A percentile compares a stretch with the other conserved stretches of the same genome.
Evolutionary conservation across 1,284 basidiomycete species (phyloP).

Genomic region (Sporisorium reilianum): DNA sequence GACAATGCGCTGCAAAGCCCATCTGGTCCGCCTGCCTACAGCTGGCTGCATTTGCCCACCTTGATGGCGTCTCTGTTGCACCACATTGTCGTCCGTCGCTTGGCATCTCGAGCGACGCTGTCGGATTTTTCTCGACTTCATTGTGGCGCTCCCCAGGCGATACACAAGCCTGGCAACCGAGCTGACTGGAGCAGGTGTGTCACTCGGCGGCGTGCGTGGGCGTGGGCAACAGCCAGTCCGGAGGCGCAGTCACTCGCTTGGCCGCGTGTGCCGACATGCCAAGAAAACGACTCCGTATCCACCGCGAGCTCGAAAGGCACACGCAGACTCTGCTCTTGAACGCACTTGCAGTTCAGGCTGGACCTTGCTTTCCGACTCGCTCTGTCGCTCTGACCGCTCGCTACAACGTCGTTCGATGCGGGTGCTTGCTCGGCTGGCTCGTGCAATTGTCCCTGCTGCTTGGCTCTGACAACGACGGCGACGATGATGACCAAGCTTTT

Average conservation of each 20-base stretch:
- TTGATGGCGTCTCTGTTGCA: neutral
- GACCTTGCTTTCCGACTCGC: neutral
- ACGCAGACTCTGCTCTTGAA: neutral
- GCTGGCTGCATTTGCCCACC: neutral
- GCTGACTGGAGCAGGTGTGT: no score
- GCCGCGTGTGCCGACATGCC: no score
- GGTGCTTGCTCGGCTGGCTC: neutral
- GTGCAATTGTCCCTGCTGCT: neutral
- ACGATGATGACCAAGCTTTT: constrained; percentile 4
- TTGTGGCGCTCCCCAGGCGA: neutral
- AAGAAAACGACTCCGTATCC: no score
- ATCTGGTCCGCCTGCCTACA: neutral
- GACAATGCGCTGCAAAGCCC: neutral
- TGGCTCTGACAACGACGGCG: neutral
- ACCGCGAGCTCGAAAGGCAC: no score
- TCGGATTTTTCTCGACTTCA: neutral
- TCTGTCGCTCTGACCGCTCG: neutral
- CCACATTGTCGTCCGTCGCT: neutral
- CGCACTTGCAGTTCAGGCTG: no score
- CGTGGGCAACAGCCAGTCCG: no score
- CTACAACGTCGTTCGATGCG: neutral
- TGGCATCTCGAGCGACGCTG: neutral
- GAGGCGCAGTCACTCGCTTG: no score
- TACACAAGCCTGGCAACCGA: no score
- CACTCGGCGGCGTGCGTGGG: no score